Evolutionary conservation across 192 early-diverging fungal species (phyloP).

Genomic region (Phlyctochytrium planicorne): DNA sequence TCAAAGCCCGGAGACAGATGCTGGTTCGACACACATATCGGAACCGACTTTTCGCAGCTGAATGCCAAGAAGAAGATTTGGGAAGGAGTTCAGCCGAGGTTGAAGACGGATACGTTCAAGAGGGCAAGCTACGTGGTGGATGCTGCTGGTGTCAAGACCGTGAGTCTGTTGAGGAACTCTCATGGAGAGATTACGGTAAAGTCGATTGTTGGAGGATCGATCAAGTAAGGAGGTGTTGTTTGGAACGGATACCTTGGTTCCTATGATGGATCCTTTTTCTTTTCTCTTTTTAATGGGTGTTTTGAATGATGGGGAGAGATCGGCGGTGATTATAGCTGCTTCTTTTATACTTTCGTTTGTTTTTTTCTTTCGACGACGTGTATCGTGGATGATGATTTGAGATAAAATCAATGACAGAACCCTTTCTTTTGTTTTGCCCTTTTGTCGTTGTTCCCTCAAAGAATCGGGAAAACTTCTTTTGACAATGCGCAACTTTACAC

Average conservation of each 20-base stretch:
- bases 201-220: slow-evolving; percentile 18
- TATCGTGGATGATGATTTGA: too few relatives aligned
- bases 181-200: slow-evolving; percentile 19
- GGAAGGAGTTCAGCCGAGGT: slow-evolving; percentile 91
- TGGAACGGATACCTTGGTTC: not conserved
- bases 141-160: slow-evolving; percentile 15
- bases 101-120: slow-evolving; percentile 37
- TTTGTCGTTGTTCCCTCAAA: too few relatives aligned
- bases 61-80: slow-evolving; percentile 96
- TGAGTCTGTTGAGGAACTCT: slow-evolving; percentile 9
- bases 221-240: slow-evolving; percentile 20
- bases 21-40: slow-evolving; percentile 80
- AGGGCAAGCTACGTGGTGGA: slow-evolving; percentile 22
- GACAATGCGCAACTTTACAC: slow-evolving; percentile 33
- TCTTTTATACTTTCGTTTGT: too few relatives aligned
- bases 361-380: too few relatives aligned
- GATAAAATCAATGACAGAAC: too few relatives aligned
- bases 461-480: too few relatives aligned
- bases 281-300: not conserved
- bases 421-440: too few relatives aligned
- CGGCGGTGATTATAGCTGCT: too few relatives aligned
- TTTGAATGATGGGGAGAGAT: not conserved
- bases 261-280: not conserved
- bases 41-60: slow-evolving; percentile 69
- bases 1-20: slow-evolving; percentile 81